Conservation (phyloP, 2,329 filamentous ascomycete genomes). For the Ceratocystis alfenasii region DNA sequence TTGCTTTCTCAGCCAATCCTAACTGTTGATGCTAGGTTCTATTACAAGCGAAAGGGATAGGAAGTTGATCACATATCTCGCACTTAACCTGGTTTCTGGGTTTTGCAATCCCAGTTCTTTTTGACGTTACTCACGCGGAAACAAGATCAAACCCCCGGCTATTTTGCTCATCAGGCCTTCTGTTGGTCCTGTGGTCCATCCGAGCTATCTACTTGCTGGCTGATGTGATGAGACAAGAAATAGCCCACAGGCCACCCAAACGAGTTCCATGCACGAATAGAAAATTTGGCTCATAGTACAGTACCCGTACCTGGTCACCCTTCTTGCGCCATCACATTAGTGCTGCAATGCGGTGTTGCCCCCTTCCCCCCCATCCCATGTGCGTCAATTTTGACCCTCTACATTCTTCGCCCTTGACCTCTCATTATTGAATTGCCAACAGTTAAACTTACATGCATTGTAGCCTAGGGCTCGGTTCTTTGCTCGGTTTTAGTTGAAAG, state of each 20-base stretch:
- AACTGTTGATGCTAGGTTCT: conserved; percentile 1
- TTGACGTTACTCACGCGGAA: conserved; percentile 2
- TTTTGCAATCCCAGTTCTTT: background rate
- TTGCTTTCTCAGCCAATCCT: conserved; percentile 7
- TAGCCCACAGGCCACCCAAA: background rate
- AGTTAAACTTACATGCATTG: background rate
- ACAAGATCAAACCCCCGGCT: background rate
- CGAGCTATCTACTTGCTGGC: background rate
- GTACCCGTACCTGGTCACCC: background rate
- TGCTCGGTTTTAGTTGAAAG: background rate
- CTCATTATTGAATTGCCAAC: background rate
- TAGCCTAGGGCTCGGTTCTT: background rate
- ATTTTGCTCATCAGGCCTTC: conserved; percentile 1
- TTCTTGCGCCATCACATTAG: no score
- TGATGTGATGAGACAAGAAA: conserved; percentile 1
- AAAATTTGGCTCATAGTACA: background rate
- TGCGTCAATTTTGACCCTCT: background rate
- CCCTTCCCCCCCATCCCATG: background rate
- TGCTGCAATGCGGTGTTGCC: background rate
- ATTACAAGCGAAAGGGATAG: conserved; percentile 3
- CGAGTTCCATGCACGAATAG: background rate
- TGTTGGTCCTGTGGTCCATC: background rate
- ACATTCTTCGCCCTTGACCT: background rate
- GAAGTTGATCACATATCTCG: background rate
- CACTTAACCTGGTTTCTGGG: conserved; percentile 10